Base-by-base conservation (phyloP, 106 monocot species). In the Dioscorea zingiberensis region DNA sequence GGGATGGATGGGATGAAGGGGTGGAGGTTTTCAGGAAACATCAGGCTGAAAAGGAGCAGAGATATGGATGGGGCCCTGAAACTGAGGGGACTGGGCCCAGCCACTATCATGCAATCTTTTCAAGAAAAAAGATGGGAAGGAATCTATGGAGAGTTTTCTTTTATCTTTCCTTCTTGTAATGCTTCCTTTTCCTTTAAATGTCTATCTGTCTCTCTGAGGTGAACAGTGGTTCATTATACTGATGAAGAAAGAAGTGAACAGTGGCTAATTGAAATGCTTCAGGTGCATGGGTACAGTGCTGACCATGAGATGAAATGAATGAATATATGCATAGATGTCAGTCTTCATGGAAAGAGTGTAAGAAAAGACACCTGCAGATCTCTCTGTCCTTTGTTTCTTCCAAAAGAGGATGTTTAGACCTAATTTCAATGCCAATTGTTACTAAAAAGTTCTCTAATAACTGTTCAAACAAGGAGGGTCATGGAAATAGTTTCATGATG, bases 21-120 rank as follows among this genome's bases (percentile, higher is more conserved):
- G n/a, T n/a, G n/a, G n/a, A n/a, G 3, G 59, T 55, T 73, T 59
- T 77, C 77, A 77, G 78, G 73, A 79, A 69, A 79, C 64, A 79
- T 74, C 79, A 59, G 68, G 58, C 64, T 69, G 78, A 78, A 44
- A 77, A 30, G 73, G 25, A 14, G 58, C 13, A 38, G 12, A 21
- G 55, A 46, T 47, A 21, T 57, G 27, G 44, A 38, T 59, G 76
- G 25, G 76, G 63, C n/a, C 62, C 45, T 46, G 47, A 27, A 59
- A 64, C 58, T 27, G 24, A 21, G 60, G 47, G 27, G 22, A 32
- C 26, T 10, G 15, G 70, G 0, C 59, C 25, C 70, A 70, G 27
- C 56, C 17, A 60, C 70, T 66, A 13, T 16, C 44, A 13, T 60
- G 28, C 48, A 48, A 70, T 25, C 18, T 60, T 58, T 19, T 21